phyloP scores from a whole-genome alignment of 345 rosid genomes.

The Dipteronia sinensis region DNA sequence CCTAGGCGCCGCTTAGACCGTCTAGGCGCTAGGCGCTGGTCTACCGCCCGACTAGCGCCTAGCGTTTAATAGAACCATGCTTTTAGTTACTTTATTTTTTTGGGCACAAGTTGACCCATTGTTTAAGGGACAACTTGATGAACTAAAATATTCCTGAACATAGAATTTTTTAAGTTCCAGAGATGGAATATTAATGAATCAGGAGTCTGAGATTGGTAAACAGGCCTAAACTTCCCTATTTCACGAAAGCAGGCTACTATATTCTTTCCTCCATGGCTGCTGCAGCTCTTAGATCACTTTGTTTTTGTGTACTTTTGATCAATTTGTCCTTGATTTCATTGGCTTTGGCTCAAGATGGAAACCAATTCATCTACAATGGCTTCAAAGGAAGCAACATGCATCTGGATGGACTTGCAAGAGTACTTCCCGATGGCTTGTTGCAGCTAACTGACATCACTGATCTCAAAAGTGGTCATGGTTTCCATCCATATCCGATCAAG shows the following conservation, averaged over 20 bases:
- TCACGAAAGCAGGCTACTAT: too few species aligned
- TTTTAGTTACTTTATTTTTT: too few species aligned
- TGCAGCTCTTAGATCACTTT: conserved; percentile 30
- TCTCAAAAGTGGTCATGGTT: too few species aligned
- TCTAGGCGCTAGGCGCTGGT: too few species aligned
- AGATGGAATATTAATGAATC: not conserved
- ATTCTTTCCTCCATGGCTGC: conserved; percentile 28
- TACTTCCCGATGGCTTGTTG: conserved; percentile 26
- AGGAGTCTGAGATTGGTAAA: not conserved
- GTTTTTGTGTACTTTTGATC: not conserved
- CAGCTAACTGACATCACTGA: conserved; percentile 41
- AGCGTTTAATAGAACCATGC: too few species aligned
- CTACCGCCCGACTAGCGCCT: too few species aligned
- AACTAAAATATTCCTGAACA: not conserved
- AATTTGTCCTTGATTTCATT: not conserved
- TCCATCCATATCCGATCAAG: too few species aligned
- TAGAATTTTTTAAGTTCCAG: too few species aligned
- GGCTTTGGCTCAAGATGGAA: not conserved
- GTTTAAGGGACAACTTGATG: not conserved
- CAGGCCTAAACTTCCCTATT: too few species aligned
- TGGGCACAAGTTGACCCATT: not conserved
- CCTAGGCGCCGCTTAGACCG: too few species aligned
- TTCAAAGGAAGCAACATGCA: not conserved
- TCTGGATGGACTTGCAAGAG: conserved; percentile 14
- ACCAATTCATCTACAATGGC: conserved; percentile 17